A percentile compares a stretch with the other conserved stretches of the same genome.
Conservation (phyloP, 495 filamentous ascomycete genomes). For the Pyronema domesticum region DNA sequence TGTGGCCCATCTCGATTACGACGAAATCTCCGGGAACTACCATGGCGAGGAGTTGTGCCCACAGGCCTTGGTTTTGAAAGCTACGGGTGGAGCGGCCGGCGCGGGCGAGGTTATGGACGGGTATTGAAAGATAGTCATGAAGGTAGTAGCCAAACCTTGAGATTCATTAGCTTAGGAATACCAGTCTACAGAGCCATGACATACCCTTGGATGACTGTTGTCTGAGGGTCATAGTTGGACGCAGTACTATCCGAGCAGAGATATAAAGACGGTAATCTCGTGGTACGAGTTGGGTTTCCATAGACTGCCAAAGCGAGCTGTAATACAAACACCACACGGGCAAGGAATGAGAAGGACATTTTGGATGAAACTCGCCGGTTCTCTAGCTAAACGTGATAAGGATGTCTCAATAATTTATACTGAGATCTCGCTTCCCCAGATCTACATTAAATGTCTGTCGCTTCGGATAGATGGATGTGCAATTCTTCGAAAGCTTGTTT, state of each 20-base stretch:
- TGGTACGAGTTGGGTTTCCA: conserved; percentile 1
- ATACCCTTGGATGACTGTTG: conserved; percentile 10
- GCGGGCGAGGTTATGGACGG: conserved; percentile 8
- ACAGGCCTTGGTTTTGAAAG: conserved; percentile 15
- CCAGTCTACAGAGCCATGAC: background rate
- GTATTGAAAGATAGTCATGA: background rate
- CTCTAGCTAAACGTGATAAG: too few species aligned
- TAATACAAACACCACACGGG: background rate
- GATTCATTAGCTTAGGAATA: background rate
- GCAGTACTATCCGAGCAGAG: conserved; percentile 16
- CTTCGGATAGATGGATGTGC: too few species aligned
- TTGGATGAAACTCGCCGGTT: too few species aligned
- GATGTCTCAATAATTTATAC: too few species aligned
- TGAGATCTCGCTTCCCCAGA: too few species aligned
- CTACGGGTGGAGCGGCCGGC: conserved; percentile 13
- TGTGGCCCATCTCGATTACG: conserved; percentile 19
- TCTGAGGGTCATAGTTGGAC: conserved; percentile 8
- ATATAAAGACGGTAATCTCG: conserved; percentile 3
- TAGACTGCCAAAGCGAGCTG: background rate
- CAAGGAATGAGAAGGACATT: too few species aligned
- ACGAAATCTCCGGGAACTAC: conserved; percentile 12
- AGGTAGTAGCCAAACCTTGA: conserved; percentile 20
- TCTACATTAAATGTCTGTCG: too few species aligned
- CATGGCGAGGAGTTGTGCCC: conserved; percentile 11
- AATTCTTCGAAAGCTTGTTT: too few species aligned